Evolutionary conservation across 495 filamentous ascomycete species (phyloP).

Genomic region (Pyrenula massariospora): DNA sequence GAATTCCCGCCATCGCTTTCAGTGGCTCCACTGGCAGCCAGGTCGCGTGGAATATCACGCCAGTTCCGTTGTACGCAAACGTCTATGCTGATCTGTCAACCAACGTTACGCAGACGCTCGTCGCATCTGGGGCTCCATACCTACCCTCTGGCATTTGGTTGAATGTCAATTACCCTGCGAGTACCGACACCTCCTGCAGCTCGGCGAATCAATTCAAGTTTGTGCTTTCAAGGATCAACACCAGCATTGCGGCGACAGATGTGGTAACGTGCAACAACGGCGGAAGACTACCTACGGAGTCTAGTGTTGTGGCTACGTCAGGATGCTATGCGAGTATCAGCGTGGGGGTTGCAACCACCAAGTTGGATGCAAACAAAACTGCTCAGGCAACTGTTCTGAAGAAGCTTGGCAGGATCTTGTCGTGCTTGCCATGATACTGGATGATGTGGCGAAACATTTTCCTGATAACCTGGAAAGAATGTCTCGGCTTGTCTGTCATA

Average conservation of each 20-base stretch:
- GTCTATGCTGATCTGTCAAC: constrained; percentile 51
- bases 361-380: constrained; percentile 41
- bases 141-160: constrained; percentile 46
- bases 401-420: constrained; percentile 41
- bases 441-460: too few species aligned
- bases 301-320: constrained; percentile 26
- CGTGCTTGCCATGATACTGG: constrained; percentile 14
- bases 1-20: constrained; percentile 55
- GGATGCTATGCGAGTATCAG: constrained; percentile 54
- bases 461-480: too few species aligned
- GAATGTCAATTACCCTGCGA: constrained; percentile 54
- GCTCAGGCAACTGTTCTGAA: constrained; percentile 43
- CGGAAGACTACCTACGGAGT: constrained; percentile 45
- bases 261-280: constrained; percentile 39
- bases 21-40: constrained; percentile 36
- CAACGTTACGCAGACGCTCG: constrained; percentile 38
- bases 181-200: constrained; percentile 31
- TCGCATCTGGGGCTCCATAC: constrained; percentile 45
- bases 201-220: constrained; percentile 41
- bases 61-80: constrained; percentile 32
- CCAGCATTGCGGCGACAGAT: constrained; percentile 40
- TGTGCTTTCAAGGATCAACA: constrained; percentile 46
- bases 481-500: too few species aligned
- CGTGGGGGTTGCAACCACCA: constrained; percentile 43
- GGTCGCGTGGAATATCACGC: constrained; percentile 37